Percentiles rank a stretch among this genome's conserved stretches.
Conservation (phyloP, 2,329 filamentous ascomycete species). For the Colletotrichum zoysiae region DNA sequence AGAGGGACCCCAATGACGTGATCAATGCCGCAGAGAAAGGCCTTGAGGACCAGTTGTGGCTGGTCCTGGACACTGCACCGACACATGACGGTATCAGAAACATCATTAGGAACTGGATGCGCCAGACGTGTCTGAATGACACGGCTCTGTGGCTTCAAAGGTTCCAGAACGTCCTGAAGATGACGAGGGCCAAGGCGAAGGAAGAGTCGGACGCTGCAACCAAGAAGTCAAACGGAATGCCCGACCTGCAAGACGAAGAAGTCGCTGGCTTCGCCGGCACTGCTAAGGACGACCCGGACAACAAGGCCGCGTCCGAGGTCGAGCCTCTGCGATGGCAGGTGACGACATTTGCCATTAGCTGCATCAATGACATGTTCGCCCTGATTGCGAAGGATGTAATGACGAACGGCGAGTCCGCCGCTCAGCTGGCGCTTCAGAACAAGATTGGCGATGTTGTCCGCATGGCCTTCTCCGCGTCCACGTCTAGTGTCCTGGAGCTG, state of each 20-base stretch:
- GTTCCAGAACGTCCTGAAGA: conserved; percentile 89
- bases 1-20: conserved; percentile 87
- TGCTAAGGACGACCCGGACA: conserved; percentile 64
- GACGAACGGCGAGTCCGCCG: conserved; percentile 81
- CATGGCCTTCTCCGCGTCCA: conserved; percentile 97
- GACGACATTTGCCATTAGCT: conserved; percentile 91
- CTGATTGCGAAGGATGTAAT: conserved; percentile 84
- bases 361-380: conserved; percentile 84
- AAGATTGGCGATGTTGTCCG: conserved; percentile 92
- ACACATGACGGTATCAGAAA: conserved; percentile 84
- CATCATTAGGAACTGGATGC: conserved; percentile 92
- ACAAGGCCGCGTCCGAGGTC: conserved; percentile 71
- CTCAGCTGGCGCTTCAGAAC: conserved; percentile 82
- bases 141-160: conserved; percentile 89
- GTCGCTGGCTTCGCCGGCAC: conserved; percentile 90
- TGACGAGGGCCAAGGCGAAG: conserved; percentile 79
- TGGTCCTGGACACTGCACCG: conserved; percentile 83
- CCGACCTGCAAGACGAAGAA: conserved; percentile 96
- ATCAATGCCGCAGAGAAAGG: conserved; percentile 80
- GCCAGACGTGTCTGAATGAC: conserved; percentile 85
- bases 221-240: conserved; percentile 61
- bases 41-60: conserved; percentile 92
- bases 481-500: conserved; percentile 89
- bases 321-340: conserved; percentile 97
- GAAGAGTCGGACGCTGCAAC: conserved; percentile 61